Evolutionary conservation across 495 filamentous ascomycete species (phyloP), one percentile per base, ranked within the genome.

Genomic region (Neurospora sp.): DNA sequence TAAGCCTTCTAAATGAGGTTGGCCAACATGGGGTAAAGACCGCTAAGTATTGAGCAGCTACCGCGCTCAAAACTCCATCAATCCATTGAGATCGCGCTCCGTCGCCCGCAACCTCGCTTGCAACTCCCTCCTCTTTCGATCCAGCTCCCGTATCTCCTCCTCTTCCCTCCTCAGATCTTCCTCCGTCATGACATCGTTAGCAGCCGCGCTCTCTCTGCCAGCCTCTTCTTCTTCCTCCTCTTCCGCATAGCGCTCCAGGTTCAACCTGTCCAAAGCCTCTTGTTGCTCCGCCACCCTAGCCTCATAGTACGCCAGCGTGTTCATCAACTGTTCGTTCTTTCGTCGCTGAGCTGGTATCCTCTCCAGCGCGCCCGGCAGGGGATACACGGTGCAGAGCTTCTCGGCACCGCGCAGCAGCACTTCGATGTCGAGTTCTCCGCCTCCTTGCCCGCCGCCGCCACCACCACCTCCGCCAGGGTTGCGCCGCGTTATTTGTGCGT

Each of bases 351-450:
- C 86, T 3, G 89, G 82, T 73, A 98, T 96, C 74, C 90, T 88
- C 78, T 97, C 93, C 6, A 87, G 79, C n/a, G 93, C 94, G 37
- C 94, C 95, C 3, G 91, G 86, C 54, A 98, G 86, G 74, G 88
- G 93, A 88, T 98, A 99, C 41, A 97, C 94, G 69, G 85, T 86
- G 77, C 93, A 94, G 37, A 99, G 86, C 83, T 94, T 97, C 84
- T 98, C 94, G 4, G 94, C 96, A 1, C 96, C 95, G 71, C 88
- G 87, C 20, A 99, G 86, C 41, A 99, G 82, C 5, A 96, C 85
- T 79, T 97, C 92, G 31, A 98, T 90, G 81, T 98, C 93, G 8
- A 98, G 86, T 44, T 97, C 94, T 73, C 91, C 83, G 69, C 78
- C 86, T 40, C 78, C 81, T 35, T 75, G 77, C 14, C 75, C 74